Conservation (phyloP, 176 grass and related monocot species). For the Ananas comosus region DNA sequence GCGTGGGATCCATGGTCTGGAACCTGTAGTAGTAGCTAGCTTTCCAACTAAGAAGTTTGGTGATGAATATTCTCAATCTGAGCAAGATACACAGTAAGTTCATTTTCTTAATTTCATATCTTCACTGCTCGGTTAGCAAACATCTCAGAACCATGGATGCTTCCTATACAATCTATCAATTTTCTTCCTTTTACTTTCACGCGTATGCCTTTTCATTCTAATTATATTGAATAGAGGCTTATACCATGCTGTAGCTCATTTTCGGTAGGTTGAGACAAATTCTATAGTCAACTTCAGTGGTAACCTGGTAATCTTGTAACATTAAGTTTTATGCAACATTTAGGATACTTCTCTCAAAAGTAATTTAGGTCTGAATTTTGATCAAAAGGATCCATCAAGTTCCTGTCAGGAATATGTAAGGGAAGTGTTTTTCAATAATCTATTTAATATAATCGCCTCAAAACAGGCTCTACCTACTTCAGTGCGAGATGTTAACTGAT, state of each 20-base stretch:
- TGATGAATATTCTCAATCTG: slow-evolving; percentile 17
- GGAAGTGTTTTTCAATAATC: no score
- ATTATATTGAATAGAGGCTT: background rate
- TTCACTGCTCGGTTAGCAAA: background rate
- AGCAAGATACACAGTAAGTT: slow-evolving; percentile 44
- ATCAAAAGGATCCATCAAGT: no score
- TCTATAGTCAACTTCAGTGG: background rate
- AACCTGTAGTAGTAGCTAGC: slow-evolving; percentile 40
- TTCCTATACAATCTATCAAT: background rate
- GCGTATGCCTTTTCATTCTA: background rate
- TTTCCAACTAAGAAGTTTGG: slow-evolving; percentile 60
- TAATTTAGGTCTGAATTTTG: no score
- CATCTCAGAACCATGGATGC: slow-evolving; percentile 2
- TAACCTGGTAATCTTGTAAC: no score
- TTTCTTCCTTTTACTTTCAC: background rate
- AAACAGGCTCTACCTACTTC: no score
- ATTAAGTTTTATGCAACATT: no score
- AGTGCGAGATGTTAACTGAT: no score
- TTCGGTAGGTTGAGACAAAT: background rate
- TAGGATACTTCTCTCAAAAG: no score
- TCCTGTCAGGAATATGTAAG: no score
- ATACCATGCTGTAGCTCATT: background rate
- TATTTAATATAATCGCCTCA: no score
- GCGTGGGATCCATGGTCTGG: slow-evolving; percentile 45
- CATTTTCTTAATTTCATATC: slow-evolving; percentile 1